Conservation (phyloP, 2,329 filamentous ascomycete species). For the Aspergillus quadrilineatus region DNA sequence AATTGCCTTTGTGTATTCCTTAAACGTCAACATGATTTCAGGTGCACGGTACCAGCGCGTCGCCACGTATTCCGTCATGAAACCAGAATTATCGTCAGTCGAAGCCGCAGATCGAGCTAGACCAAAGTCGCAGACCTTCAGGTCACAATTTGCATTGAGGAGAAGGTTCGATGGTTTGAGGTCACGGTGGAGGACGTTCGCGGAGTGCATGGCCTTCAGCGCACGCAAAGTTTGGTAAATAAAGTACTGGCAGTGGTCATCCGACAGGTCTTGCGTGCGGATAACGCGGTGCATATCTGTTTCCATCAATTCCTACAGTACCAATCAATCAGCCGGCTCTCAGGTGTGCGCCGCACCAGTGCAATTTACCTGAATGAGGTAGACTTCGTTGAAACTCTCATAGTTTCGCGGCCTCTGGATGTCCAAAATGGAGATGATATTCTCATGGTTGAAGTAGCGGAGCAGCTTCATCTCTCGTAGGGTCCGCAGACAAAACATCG, state of each 20-base stretch:
- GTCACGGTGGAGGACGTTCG: slow-evolving; percentile 95
- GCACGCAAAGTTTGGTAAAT: slow-evolving; percentile 99
- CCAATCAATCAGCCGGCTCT: neutral
- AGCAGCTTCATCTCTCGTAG: slow-evolving; percentile 98
- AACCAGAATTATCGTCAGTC: slow-evolving; percentile 98
- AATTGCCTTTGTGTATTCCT: slow-evolving; percentile 99
- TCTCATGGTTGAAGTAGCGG: slow-evolving; percentile 99
- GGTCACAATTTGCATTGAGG: slow-evolving; percentile 96
- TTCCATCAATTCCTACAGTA: slow-evolving; percentile 86
- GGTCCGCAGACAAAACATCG: slow-evolving; percentile 96
- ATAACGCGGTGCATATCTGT: slow-evolving; percentile 99
- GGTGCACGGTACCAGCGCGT: slow-evolving; percentile 98
- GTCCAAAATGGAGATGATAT: slow-evolving; percentile 98
- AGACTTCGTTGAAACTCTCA: slow-evolving; percentile 95
- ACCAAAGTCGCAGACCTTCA: slow-evolving; percentile 99
- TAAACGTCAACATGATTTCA: slow-evolving; percentile 99
- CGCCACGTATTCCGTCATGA: slow-evolving; percentile 99
- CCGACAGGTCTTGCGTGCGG: slow-evolving; percentile 94
- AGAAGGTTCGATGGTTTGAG: slow-evolving; percentile 96
- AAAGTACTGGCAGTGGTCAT: slow-evolving; percentile 99
- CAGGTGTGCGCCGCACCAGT: neutral
- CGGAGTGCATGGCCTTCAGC: slow-evolving; percentile 98
- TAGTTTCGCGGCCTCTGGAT: slow-evolving; percentile 98
- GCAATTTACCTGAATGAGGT: slow-evolving; percentile 81
- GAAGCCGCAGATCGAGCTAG: slow-evolving; percentile 92